Conservation (phyloP, 805 yeast genomes). For the Wickerhamomyces silvicola region DNA sequence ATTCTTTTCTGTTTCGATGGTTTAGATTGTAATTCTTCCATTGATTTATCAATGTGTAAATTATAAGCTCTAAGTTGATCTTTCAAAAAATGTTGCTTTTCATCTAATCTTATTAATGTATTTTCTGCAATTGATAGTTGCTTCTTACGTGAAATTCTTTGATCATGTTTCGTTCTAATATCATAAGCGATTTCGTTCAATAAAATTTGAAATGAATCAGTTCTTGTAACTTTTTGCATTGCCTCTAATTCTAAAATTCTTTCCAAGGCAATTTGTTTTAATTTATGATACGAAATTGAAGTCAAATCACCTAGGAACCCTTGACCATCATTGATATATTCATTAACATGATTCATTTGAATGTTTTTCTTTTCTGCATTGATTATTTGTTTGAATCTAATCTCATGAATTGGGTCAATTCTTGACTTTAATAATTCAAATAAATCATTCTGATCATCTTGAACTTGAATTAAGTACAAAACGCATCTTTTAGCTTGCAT, state of each 20-base stretch:
- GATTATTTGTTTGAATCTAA: conserved; percentile 49
- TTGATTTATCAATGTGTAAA: conserved; percentile 42
- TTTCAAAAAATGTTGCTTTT: conserved; percentile 38
- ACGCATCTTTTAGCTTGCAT: conserved; percentile 79
- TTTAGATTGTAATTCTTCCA: conserved; percentile 41
- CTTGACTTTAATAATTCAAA: conserved; percentile 64
- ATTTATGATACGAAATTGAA: conserved; percentile 53
- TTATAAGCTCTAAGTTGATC: conserved; percentile 36
- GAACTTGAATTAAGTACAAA: conserved; percentile 78
- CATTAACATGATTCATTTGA: conserved; percentile 30
- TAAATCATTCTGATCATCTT: conserved; percentile 56
- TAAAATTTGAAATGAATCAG: conserved; percentile 69
- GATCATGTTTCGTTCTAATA: conserved; percentile 51
- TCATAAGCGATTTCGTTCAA: conserved; percentile 82
- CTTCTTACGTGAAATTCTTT: conserved; percentile 38
- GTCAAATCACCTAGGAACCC: conserved; percentile 46
- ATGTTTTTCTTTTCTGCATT: conserved; percentile 36
- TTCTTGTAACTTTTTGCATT: conserved; percentile 55
- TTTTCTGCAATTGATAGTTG: conserved; percentile 40
- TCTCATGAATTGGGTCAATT: conserved; percentile 65
- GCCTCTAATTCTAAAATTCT: conserved; percentile 70
- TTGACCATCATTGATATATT: conserved; percentile 34
- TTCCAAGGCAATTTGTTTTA: conserved; percentile 72
- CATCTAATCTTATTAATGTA: conserved; percentile 38
- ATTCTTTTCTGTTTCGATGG: conserved; percentile 24